Percentiles rank a stretch among this genome's conserved stretches.
These are phyloP conservation scores for Botrytis byssoidea DNA, from an alignment of 2,329 filamentous ascomycete species.

Conservation along the genomic window DNA sequence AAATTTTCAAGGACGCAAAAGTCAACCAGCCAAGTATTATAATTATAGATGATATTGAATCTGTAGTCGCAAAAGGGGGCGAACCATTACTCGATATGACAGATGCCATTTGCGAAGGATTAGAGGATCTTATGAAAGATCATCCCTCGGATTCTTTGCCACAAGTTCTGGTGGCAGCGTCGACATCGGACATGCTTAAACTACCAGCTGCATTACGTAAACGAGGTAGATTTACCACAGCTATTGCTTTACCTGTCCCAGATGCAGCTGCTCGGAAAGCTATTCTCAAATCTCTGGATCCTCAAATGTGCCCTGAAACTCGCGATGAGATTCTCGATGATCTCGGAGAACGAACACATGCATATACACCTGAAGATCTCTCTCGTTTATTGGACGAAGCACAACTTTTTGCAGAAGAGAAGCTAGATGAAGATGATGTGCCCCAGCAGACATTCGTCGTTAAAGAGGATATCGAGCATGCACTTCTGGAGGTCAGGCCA, in stretches of 20 bases:
- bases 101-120: slow-evolving; percentile 51
- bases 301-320: slow-evolving; percentile 47
- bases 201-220: slow-evolving; percentile 69
- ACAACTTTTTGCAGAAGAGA: slow-evolving; percentile 40
- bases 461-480: slow-evolving; percentile 59
- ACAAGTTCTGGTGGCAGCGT: slow-evolving; percentile 70
- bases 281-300: slow-evolving; percentile 60
- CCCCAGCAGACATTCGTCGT: slow-evolving; percentile 29
- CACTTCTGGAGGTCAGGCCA: slow-evolving; percentile 68
- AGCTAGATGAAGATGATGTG: slow-evolving; percentile 20
- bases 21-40: slow-evolving; percentile 72
- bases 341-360: slow-evolving; percentile 76
- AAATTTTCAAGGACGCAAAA: slow-evolving; percentile 67
- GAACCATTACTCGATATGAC: slow-evolving; percentile 51
- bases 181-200: slow-evolving; percentile 70
- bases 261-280: slow-evolving; percentile 67
- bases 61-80: slow-evolving; percentile 62
- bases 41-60: slow-evolving; percentile 74
- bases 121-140: slow-evolving; percentile 52
- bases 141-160: slow-evolving; percentile 40
- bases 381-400: slow-evolving; percentile 60
- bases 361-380: slow-evolving; percentile 80
- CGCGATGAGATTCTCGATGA: slow-evolving; percentile 54
- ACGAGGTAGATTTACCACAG: slow-evolving; percentile 60
- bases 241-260: slow-evolving; percentile 75